phyloP scores from a whole-genome alignment of 768 basidiomycete species.

The Leucogyrophana mollusca region DNA sequence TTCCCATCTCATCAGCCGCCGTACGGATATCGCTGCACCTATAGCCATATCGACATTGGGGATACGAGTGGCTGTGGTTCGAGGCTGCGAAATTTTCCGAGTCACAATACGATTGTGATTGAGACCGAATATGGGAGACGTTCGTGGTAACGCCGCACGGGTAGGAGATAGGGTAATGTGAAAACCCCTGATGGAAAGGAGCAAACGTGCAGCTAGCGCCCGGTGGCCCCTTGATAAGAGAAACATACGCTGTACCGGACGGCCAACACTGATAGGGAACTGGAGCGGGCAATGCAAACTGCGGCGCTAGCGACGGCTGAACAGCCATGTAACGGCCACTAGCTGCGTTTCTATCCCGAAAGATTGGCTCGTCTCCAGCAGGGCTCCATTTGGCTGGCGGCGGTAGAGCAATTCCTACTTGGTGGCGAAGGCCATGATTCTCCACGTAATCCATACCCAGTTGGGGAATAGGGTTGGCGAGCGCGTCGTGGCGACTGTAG shows the following conservation, averaged over 20 bases:
- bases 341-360: slow-evolving; percentile 49
- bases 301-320: slow-evolving; percentile 46
- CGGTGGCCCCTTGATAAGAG: slow-evolving; percentile 33
- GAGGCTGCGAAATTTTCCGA: slow-evolving; percentile 46
- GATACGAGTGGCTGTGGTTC: slow-evolving; percentile 57
- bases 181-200: slow-evolving; percentile 19
- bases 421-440: slow-evolving; percentile 8
- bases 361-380: slow-evolving; percentile 72
- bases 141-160: background rate
- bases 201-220: slow-evolving; percentile 39
- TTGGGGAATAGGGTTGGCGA: slow-evolving; percentile 4
- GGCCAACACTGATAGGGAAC: slow-evolving; percentile 30
- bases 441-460: slow-evolving; percentile 14
- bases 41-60: slow-evolving; percentile 58
- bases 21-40: slow-evolving; percentile 45
- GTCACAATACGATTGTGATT: slow-evolving; percentile 57
- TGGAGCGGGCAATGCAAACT: slow-evolving; percentile 30
- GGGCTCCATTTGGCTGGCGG: slow-evolving; percentile 84
- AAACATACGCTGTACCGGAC: slow-evolving; percentile 10
- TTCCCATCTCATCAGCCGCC: slow-evolving; percentile 40
- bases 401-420: slow-evolving; percentile 43
- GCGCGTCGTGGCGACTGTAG: background rate
- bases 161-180: background rate
- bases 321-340: slow-evolving; percentile 66
- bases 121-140: slow-evolving; percentile 15